Base-by-base conservation (phyloP, 1,284 basidiomycete genomes). In the Heterobasidion parviporum region DNA sequence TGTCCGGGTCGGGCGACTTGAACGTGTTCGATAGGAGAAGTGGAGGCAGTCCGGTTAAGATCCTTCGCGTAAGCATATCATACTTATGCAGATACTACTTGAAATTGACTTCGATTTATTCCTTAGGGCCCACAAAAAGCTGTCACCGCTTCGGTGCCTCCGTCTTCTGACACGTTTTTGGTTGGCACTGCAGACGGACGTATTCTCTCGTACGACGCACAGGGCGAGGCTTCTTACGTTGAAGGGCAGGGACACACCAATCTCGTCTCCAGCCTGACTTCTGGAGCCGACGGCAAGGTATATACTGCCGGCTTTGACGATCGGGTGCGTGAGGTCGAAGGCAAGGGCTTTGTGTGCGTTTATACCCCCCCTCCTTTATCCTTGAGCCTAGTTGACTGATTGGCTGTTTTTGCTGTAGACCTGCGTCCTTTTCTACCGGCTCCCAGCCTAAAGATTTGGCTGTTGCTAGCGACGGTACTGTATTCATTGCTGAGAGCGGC, bases 101-200 rank as follows among this genome's bases (percentile, higher is more conserved):
- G 18, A 1, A 16, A 20, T 48, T 16, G 16, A 12, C 15, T 48
- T 4, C 26, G 1, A 6, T 32, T 6, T 10, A 7, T 57, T 50
- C 16, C 38, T 52, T 47, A 91, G 87, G 91, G 84, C 5, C 84
- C 92, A 7, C 89, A 91, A 70, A 92, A 87, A 68, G 72, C 89
- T 1, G 79, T 96, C 63, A 94, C 88, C 0, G 78, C 88, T 0
- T 77, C 83, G 8, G 70, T 81, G 0, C 65, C 83, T 1, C 63
- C 72, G 0, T 67, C 72, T 4, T 68, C 72, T 16, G 69, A 65
- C 18, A 93, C 91, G 0, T 92, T 96, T 75, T 74, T 92, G 59
- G 80, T 83, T 0, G 93, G 93, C 12, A 86, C 89, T 0, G 89
- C 91, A 18, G 92, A 95, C 62, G 95, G 95, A 0, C 81, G 89